These are phyloP conservation scores for Adansonia rubrostipa DNA, from an alignment of 441 rosid species.

Conservation along the genomic window DNA sequence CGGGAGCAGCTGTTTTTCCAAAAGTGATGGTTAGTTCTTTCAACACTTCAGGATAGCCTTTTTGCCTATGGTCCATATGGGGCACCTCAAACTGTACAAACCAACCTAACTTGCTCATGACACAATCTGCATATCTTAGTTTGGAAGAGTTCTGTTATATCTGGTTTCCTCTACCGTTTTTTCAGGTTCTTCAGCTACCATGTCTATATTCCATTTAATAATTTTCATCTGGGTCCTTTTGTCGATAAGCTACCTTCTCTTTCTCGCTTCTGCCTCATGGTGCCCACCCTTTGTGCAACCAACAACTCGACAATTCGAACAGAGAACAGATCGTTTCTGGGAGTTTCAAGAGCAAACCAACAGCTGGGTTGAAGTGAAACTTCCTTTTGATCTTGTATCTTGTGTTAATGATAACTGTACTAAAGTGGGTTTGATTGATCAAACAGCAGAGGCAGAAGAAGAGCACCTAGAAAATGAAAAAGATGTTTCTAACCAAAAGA, in stretches of 20 bases:
- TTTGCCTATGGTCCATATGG: conserved; percentile 36
- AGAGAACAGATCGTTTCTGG: conserved; percentile 71
- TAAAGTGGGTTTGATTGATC: conserved; percentile 54
- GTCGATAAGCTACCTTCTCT: conserved; percentile 28
- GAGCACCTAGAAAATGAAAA: conserved; percentile 27
- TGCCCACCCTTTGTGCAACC: conserved; percentile 43
- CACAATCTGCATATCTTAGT: conserved; percentile 40
- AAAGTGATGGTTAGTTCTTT: neutral
- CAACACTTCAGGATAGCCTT: conserved; percentile 18
- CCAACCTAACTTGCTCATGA: conserved; percentile 30
- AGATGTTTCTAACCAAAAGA: conserved; percentile 26
- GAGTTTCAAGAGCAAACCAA: conserved; percentile 61
- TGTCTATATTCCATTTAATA: conserved; percentile 43
- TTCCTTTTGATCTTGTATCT: conserved; percentile 64
- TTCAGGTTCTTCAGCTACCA: conserved; percentile 29
- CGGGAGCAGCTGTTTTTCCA: conserved; percentile 17
- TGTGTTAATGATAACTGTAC: conserved; percentile 62
- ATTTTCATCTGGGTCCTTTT: conserved; percentile 39
- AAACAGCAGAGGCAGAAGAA: conserved; percentile 24
- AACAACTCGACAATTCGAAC: conserved; percentile 45
- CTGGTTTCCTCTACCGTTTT: conserved; percentile 28
- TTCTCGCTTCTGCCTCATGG: conserved; percentile 46
- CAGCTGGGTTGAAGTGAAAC: conserved; percentile 63
- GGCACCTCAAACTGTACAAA: conserved; percentile 31
- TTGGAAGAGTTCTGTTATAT: conserved; percentile 30